Conservation (phyloP, 2,329 filamentous ascomycete species). For the Aspergillus flavus region DNA sequence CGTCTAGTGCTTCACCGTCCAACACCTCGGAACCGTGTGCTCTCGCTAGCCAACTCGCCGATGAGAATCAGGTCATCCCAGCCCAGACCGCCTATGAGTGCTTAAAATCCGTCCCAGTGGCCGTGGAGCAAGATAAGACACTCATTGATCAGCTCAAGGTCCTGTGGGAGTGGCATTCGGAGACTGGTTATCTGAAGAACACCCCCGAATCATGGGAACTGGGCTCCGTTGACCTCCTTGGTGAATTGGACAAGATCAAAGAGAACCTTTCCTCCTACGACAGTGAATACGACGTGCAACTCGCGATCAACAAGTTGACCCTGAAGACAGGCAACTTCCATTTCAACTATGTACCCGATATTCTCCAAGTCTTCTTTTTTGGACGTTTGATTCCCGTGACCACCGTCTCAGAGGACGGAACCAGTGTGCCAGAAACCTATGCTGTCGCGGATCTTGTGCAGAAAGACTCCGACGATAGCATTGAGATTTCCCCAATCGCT, state of each 20-base stretch:
- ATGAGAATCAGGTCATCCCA: not conserved
- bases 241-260: conserved; percentile 16
- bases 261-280: conserved; percentile 9
- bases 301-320: conserved; percentile 11
- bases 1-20: not conserved
- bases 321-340: conserved; percentile 15
- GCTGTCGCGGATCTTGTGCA: conserved; percentile 19
- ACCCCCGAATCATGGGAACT: conserved; percentile 12
- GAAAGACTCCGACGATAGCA: conserved; percentile 13
- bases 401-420: conserved; percentile 12
- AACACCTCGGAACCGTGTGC: conserved; percentile 3
- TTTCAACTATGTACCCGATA: conserved; percentile 11
- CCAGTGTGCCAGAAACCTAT: conserved; percentile 4
- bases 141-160: conserved; percentile 25
- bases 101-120: conserved; percentile 25
- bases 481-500: conserved; percentile 27
- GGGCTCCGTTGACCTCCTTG: conserved; percentile 12
- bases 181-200: conserved; percentile 25
- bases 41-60: conserved; percentile 12
- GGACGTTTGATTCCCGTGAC: conserved; percentile 5
- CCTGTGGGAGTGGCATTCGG: conserved; percentile 27
- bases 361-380: conserved; percentile 12
- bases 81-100: conserved; percentile 25
- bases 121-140: conserved; percentile 20
- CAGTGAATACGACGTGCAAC: conserved; percentile 16